These are phyloP conservation scores for Penicillium sp. DNA, from an alignment of 2,329 filamentous ascomycete species.

Conservation along the genomic window DNA sequence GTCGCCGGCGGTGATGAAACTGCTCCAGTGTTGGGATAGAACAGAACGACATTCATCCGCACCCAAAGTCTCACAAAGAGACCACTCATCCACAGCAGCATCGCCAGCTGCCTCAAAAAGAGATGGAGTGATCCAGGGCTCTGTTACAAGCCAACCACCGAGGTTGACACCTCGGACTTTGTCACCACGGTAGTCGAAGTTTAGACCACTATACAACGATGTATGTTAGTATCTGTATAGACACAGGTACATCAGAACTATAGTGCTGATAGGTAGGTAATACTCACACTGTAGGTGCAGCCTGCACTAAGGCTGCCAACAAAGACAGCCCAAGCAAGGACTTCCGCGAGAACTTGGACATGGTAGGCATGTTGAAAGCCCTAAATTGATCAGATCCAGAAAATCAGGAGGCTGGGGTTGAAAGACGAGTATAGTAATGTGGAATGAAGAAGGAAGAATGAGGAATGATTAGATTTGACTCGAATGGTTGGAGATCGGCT, in stretches of 20 bases:
- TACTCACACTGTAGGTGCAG: constrained; percentile 28
- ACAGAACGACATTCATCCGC: constrained; percentile 47
- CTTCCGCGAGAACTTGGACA: constrained; percentile 22
- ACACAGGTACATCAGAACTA: neutral
- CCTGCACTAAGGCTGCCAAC: constrained; percentile 23
- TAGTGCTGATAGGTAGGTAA: neutral
- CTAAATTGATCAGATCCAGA: constrained; percentile 30
- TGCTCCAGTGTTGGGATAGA: constrained; percentile 58
- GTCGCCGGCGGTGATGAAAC: constrained; percentile 56
- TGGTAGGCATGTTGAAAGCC: constrained; percentile 27
- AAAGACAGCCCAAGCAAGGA: constrained; percentile 28
- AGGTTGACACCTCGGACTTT: constrained; percentile 65
- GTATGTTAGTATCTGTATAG: neutral
- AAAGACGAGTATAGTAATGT: constrained; percentile 19
- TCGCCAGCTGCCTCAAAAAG: constrained; percentile 53
- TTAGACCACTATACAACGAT: constrained; percentile 23
- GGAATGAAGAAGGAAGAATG: constrained; percentile 19
- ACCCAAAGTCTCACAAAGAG: constrained; percentile 51
- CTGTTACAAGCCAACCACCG: constrained; percentile 63
- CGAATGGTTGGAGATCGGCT: constrained; percentile 27
- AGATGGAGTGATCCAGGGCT: constrained; percentile 64
- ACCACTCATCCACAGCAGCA: constrained; percentile 58
- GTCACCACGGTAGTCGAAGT: constrained; percentile 53
- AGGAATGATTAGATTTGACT: constrained; percentile 17
- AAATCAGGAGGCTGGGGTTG: constrained; percentile 22